Percentiles rank a stretch among this genome's conserved stretches.
Evolutionary conservation across 2,329 filamentous ascomycete genomes (phyloP).

Genomic region (Akanthomyces lecanii): DNA sequence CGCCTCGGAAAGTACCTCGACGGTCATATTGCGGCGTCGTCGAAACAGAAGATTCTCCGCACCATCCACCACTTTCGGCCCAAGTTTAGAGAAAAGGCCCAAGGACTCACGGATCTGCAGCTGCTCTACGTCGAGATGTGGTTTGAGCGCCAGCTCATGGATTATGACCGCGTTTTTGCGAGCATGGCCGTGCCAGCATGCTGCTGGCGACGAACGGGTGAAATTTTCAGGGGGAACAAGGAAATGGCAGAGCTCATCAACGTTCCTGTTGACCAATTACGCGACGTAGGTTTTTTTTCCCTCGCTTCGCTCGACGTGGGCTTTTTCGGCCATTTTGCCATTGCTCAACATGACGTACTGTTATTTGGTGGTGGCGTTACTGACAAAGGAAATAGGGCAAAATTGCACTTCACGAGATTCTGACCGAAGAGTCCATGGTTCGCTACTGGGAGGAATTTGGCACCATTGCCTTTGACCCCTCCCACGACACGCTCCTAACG

Average conservation of each 20-base stretch:
- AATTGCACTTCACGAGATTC: constrained; percentile 89
- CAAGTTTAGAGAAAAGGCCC: constrained; percentile 93
- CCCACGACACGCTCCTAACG: constrained; percentile 91
- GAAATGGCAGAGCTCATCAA: constrained; percentile 97
- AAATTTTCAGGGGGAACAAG: constrained; percentile 96
- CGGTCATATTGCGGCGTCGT: constrained; percentile 73
- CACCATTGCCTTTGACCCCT: constrained; percentile 91
- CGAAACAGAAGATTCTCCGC: constrained; percentile 84
- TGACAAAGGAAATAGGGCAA: constrained; percentile 61
- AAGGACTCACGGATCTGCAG: constrained; percentile 87
- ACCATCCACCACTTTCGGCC: constrained; percentile 91
- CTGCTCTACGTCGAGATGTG: constrained; percentile 97
- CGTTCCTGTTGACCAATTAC: constrained; percentile 81
- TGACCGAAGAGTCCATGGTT: constrained; percentile 90
- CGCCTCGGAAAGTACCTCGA: constrained; percentile 89
- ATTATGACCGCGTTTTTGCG: constrained; percentile 96
- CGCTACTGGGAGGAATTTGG: constrained; percentile 99
- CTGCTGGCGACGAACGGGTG: constrained; percentile 92
- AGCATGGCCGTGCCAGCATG: constrained; percentile 98
- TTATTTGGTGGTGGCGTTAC: neutral
- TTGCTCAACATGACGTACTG: neutral
- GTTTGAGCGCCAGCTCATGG: constrained; percentile 95
- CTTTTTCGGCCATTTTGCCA: no score
- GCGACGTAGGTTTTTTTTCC: constrained; percentile 65
- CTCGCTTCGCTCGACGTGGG: neutral